Conservation (phyloP, 2,329 filamentous ascomycete species). For the Taxawa tesnikishii region DNA sequence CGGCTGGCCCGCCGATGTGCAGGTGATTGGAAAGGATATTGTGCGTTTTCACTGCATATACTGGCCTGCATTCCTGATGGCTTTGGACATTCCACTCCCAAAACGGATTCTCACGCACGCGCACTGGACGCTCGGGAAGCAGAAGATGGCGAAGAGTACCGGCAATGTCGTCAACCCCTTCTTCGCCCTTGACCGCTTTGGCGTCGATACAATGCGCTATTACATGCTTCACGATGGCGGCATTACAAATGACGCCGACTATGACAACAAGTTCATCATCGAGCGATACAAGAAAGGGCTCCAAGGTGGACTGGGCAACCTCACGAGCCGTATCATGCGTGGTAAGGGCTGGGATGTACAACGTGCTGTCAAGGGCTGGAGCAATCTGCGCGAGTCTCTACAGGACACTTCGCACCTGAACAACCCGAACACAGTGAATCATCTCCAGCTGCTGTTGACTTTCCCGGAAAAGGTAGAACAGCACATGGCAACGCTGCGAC, state of each 20-base stretch:
- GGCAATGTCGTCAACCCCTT: slow-evolving; percentile 95
- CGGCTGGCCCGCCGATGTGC: slow-evolving; percentile 83
- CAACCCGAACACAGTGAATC: not conserved
- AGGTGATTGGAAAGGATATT: slow-evolving; percentile 95
- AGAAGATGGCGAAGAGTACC: slow-evolving; percentile 93
- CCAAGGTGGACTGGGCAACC: slow-evolving; percentile 67
- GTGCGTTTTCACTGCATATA: slow-evolving; percentile 93
- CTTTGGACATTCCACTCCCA: slow-evolving; percentile 66
- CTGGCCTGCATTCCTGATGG: slow-evolving; percentile 94
- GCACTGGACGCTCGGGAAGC: slow-evolving; percentile 85
- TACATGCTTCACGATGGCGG: slow-evolving; percentile 76
- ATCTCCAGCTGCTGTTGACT: slow-evolving; percentile 29
- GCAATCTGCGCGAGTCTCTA: too few species aligned
- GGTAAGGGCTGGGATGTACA: slow-evolving; percentile 45
- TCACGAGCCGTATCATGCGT: slow-evolving; percentile 55
- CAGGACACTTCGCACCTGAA: slow-evolving; percentile 2
- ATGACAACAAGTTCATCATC: slow-evolving; percentile 67
- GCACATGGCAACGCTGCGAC: slow-evolving; percentile 52
- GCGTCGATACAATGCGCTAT: slow-evolving; percentile 76
- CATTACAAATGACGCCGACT: slow-evolving; percentile 66
- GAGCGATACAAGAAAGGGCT: slow-evolving; percentile 69
- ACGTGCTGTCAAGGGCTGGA: slow-evolving; percentile 17
- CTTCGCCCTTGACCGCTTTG: slow-evolving; percentile 79
- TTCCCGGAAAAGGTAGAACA: slow-evolving; percentile 31
- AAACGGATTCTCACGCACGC: slow-evolving; percentile 76